Base-by-base conservation (phyloP, 768 basidiomycete species). In the Lactifluus volemus region DNA sequence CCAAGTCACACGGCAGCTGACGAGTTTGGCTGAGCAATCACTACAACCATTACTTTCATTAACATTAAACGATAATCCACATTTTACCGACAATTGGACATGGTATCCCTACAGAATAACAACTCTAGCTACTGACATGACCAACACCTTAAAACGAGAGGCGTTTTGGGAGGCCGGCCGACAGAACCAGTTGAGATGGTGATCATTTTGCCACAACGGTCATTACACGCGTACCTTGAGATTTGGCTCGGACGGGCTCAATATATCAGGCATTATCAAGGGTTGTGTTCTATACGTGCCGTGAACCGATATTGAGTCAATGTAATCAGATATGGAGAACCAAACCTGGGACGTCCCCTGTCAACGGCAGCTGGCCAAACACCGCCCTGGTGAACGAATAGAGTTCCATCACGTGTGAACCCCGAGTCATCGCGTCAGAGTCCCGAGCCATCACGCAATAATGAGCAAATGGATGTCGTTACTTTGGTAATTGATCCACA, bases 381-480 rank as follows among this genome's bases (percentile, higher is more conserved):
- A 19, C 30, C 49, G 56, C 56, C 56, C 56, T 42, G 29, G 32
- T 42, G 21, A 19, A 29, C 45, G 9, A 21, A 49, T 39, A 29
- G 30, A 17, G 19, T 49, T 42, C 21, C n/a, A 63, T 54, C 57
- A 58, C 56, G 48, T 61, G 60, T 49, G 53, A 54, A 42, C 56
- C 61, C 61, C 52, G 61, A 62, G 61, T 44, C 50, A 62, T 53
- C 44, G 17, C 60, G 60, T 61, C 49, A 51, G 54, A 55, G 54
- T 56, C 60, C 63, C 63, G 63, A 64, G 63, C 50, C 54, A 64
- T 64, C 63, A 64, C 61, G 63, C 63, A 56, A 56, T 62, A 1
- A 47, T 48, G 38, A 49, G 30, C 19, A 34, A 32, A 58, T 34
- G 12, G 32, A 21, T 5, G 42, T 58, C 19, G 41, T 34, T 19